Conservation (phyloP, 257 asterid genomes). For the Nicotiana tomentosiformis region DNA sequence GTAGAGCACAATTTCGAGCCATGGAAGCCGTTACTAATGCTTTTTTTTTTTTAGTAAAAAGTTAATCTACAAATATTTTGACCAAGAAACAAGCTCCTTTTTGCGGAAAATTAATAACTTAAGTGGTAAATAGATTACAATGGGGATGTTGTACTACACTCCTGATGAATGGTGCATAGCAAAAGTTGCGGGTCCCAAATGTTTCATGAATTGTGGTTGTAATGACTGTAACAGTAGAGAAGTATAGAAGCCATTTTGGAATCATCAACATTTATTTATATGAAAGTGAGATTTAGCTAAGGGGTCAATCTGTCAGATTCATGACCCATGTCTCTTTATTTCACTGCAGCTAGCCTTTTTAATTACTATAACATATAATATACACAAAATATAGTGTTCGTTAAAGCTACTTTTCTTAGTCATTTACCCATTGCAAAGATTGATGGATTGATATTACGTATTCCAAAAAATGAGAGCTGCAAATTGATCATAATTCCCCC, state of each 20-base stretch:
- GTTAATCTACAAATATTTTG: neutral
- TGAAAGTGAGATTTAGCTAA: neutral
- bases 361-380: neutral
- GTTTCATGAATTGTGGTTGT: slow-evolving; percentile 7
- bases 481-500: neutral
- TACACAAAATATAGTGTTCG: neutral
- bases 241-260: neutral
- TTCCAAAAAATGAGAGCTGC: neutral
- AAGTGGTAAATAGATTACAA: neutral
- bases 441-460: no score
- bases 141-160: neutral
- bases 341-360: neutral
- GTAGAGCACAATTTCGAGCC: no score
- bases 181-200: slow-evolving; percentile 3
- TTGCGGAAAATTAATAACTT: neutral
- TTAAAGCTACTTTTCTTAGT: neutral
- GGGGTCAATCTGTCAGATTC: neutral
- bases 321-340: slow-evolving; percentile 1
- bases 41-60: neutral
- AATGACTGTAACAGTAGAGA: slow-evolving; percentile 1
- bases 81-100: neutral
- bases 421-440: no score
- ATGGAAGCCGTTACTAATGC: accelerated
- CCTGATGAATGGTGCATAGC: neutral
- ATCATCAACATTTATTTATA: neutral